Conservation (phyloP, 371 early-diverging fungal genomes). For the Parasitella parasitica region DNA sequence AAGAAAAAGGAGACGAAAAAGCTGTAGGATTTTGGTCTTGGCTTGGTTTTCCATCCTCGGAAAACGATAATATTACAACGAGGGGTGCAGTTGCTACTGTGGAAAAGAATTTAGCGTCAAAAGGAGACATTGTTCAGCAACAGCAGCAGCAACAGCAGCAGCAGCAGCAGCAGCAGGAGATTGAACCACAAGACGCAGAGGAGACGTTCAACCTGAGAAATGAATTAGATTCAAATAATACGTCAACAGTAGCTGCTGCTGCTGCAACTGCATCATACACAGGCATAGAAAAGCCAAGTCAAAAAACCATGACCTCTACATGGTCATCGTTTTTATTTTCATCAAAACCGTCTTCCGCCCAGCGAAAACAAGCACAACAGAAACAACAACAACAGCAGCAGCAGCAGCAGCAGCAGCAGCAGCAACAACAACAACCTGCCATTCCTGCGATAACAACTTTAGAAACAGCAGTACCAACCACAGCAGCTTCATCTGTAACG, state of each 20-base stretch:
- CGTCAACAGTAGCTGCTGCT: background rate
- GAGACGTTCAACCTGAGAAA: background rate
- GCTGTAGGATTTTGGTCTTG: slow-evolving; percentile 7
- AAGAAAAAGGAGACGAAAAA: background rate
- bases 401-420: background rate
- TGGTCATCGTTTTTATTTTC: slow-evolving; percentile 8
- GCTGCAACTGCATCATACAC: background rate
- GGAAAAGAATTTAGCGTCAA: background rate
- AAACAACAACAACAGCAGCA: too few relatives aligned
- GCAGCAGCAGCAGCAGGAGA: background rate
- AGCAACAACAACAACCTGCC: background rate
- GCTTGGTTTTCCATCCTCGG: slow-evolving; percentile 9
- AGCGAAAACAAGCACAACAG: background rate
- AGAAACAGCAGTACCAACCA: background rate
- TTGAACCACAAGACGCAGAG: background rate
- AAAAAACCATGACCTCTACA: background rate
- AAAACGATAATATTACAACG: background rate
- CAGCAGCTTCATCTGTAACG: too few relatives aligned
- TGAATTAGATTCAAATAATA: background rate
- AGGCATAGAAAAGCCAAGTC: background rate
- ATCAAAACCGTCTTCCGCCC: background rate
- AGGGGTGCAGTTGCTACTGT: background rate
- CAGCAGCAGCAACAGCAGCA: background rate
- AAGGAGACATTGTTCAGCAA: background rate
- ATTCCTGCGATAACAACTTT: too few relatives aligned